Evolutionary conservation across 257 asterid genomes (phyloP).

Genomic region (Ilex aquifolium): DNA sequence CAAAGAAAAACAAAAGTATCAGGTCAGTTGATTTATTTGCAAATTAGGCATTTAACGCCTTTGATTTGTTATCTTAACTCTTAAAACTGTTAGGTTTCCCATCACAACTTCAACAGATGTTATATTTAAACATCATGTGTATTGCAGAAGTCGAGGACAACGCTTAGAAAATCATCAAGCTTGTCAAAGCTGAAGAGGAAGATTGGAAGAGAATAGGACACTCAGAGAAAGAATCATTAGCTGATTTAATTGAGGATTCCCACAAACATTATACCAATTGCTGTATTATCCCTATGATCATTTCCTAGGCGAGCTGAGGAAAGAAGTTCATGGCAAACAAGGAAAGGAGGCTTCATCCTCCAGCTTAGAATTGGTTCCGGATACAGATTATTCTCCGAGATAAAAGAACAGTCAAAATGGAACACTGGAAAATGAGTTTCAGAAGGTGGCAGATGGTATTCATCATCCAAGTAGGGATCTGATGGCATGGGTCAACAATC

Average conservation of each 20-base stretch:
- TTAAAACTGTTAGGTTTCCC: too few relatives aligned
- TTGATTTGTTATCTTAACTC: too few relatives aligned
- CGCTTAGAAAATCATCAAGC: constrained; percentile 57
- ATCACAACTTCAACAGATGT: too few relatives aligned
- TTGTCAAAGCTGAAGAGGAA: constrained; percentile 41
- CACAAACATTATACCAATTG: constrained; percentile 52
- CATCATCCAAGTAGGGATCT: constrained; percentile 41
- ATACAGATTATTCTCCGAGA: constrained; percentile 44
- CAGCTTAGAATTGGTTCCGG: constrained; percentile 60
- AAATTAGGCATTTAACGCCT: too few relatives aligned
- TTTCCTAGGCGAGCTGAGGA: constrained; percentile 62
- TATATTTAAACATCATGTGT: constrained; percentile 4
- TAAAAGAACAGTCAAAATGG: constrained; percentile 50
- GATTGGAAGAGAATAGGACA: constrained; percentile 13
- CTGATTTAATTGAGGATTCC: constrained; percentile 52
- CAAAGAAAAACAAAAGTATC: too few relatives aligned
- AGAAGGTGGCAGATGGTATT: constrained; percentile 29
- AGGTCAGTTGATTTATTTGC: too few relatives aligned
- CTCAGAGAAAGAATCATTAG: constrained; percentile 37
- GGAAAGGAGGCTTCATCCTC: constrained; percentile 52
- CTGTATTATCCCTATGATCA: constrained; percentile 66
- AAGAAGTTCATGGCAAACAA: constrained; percentile 37
- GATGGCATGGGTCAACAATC: constrained; percentile 29
- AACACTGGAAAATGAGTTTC: constrained; percentile 20
- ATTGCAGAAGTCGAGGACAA: constrained; percentile 65